Base-by-base conservation (phyloP, 2,329 filamentous ascomycete genomes). In the Penicillium sp. region DNA sequence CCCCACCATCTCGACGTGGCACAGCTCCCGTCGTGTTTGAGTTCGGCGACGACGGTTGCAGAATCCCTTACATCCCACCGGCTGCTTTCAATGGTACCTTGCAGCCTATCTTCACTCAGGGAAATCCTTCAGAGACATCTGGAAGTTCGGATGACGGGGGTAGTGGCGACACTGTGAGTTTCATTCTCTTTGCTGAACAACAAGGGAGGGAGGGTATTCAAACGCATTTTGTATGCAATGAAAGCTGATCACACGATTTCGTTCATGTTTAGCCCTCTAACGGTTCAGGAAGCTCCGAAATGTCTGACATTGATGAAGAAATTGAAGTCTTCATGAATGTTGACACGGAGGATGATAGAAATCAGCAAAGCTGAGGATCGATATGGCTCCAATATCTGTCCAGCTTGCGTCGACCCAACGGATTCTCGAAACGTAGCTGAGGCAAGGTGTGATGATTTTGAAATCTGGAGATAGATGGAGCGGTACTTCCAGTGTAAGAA, bases 41-140 rank as follows among this genome's bases (percentile, higher is more conserved):
- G 4, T 13, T 90, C 0, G 38, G 37, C 10, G 28, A 59, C 0
- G 38, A 37, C 3, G 57, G 49, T n/a, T 33, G 45, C 10, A 38
- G 42, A 33, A 26, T 62, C 8, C 4, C 53, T 8, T 22, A 6
- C n/a, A 26, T 63, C 13, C 40, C 43, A 2, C 55, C 45, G 28
- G 52, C 55, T 6, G n/a, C 33, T 14, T 60, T 63, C 13, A 16
- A 35, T 14, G 62, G 62, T 42, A 7, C 1, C 2, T 42, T 64
- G 52, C 19, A 11, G 42, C 57, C 60, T 16, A 33, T 64, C 2
- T 30, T 52, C 0, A 14, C 14, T 16, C 19, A 45, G 16, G 33
- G 26, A 11, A 1, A 33, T 60, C 25, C 16, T 16, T 52, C 14
- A 48, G 26, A 4, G 26, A 53, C 4, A 19, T 8, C 49, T 4